These are phyloP conservation scores for Fusarium lyarnte DNA, from an alignment of 2,329 filamentous ascomycete genomes.

Conservation along the genomic window DNA sequence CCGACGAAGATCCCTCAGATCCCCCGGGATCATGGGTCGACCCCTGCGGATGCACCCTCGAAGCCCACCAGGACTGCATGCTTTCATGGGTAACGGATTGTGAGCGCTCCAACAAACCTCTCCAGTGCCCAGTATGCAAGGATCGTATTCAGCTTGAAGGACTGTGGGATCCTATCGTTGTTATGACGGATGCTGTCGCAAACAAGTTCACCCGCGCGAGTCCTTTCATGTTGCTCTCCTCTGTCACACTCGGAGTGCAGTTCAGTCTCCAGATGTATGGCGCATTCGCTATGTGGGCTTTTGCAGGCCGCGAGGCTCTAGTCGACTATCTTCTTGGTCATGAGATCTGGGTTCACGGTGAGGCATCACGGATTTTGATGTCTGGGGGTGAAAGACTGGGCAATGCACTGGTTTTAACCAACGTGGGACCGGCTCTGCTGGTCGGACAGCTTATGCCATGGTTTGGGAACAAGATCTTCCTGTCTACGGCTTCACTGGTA, in stretches of 20 bases:
- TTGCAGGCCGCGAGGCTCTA: conserved; percentile 60
- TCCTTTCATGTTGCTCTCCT: conserved; percentile 72
- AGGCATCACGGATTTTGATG: conserved; percentile 32
- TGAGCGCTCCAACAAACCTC: conserved; percentile 72
- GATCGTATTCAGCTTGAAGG: conserved; percentile 79
- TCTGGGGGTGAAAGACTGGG: conserved; percentile 45
- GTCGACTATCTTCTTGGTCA: conserved; percentile 54
- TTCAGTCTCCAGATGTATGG: conserved; percentile 66
- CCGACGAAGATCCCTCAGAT: conserved; percentile 61
- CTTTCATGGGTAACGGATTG: conserved; percentile 94
- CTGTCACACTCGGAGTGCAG: conserved; percentile 60
- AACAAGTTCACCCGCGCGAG: conserved; percentile 62
- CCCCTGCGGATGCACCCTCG: conserved; percentile 89
- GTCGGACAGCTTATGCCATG: conserved; percentile 56
- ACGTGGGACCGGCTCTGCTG: conserved; percentile 58
- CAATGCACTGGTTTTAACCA: conserved; percentile 52
- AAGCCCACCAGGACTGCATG: conserved; percentile 89
- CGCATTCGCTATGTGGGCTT: conserved; percentile 58
- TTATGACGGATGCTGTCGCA: conserved; percentile 69
- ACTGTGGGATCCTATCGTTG: conserved; percentile 77
- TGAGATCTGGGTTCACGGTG: conserved; percentile 44
- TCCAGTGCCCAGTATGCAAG: conserved; percentile 92
- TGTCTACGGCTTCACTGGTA: conserved; percentile 56
- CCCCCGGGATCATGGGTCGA: conserved; percentile 75
- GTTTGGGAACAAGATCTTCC: conserved; percentile 53